A percentile compares a stretch with the other conserved stretches of the same genome.
phyloP scores from a whole-genome alignment of 345 rosid species.

The Erucastrum elatum region DNA sequence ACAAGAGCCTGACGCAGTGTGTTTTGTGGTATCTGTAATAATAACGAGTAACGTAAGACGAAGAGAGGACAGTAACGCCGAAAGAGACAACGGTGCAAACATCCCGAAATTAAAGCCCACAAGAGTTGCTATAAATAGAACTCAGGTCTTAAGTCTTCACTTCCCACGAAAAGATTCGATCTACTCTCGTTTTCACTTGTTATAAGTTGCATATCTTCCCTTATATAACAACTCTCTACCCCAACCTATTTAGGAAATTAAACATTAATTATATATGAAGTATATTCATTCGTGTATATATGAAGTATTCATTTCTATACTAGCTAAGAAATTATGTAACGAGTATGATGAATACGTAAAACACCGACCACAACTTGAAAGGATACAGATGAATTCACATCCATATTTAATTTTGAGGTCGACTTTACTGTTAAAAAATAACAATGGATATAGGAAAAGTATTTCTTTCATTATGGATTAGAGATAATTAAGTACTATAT shows the following conservation, averaged over 20 bases:
- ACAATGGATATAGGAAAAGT: not conserved
- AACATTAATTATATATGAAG: not conserved
- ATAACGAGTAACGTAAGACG: constrained; percentile 32
- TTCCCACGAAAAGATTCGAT: constrained; percentile 57
- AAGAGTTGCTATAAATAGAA: constrained; percentile 33
- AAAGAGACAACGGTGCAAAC: constrained; percentile 30
- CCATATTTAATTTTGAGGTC: not conserved
- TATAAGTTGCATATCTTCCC: not conserved
- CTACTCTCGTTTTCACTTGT: constrained; percentile 29
- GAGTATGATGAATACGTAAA: not conserved
- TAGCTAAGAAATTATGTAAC: not conserved
- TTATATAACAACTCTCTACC: constrained; percentile 3
- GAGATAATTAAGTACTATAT: not conserved
- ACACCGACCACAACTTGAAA: not conserved
- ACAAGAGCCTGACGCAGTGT: constrained; percentile 29
- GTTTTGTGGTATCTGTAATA: constrained; percentile 14
- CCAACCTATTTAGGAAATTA: constrained; percentile 1
- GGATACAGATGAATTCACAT: not conserved
- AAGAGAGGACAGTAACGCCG: constrained; percentile 26
- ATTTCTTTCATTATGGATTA: not conserved
- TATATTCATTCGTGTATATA: not conserved
- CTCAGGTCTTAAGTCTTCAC: constrained; percentile 47
- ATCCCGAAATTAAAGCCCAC: constrained; percentile 21
- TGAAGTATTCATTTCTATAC: not conserved
- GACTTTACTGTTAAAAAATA: not conserved